A percentile compares a stretch with the other conserved stretches of the same genome.
These are phyloP conservation scores for Diaporthe eres DNA, from an alignment of 2,329 filamentous ascomycete genomes.

Conservation along the genomic window DNA sequence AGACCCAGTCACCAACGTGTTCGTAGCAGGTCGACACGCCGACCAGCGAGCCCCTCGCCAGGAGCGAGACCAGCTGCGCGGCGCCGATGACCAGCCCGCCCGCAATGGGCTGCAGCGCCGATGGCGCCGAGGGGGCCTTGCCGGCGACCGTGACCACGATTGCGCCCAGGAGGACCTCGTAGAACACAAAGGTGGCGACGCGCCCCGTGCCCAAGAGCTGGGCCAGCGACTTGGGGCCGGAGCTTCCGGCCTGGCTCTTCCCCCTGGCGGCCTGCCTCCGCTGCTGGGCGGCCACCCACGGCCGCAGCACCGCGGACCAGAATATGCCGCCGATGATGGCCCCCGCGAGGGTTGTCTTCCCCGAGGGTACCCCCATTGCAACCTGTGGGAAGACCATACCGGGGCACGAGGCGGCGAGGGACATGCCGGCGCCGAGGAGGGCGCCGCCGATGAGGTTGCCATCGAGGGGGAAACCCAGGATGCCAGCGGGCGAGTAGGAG, in stretches of 20 bases:
- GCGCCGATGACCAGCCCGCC: slow-evolving; percentile 72
- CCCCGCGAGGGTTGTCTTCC: slow-evolving; percentile 67
- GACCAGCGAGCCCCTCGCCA: slow-evolving; percentile 66
- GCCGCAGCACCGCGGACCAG: slow-evolving; percentile 62
- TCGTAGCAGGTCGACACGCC: slow-evolving; percentile 75
- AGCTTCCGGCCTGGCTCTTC: neutral
- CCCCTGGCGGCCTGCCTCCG: slow-evolving; percentile 1
- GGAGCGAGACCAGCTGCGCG: slow-evolving; percentile 70
- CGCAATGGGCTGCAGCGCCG: slow-evolving; percentile 60
- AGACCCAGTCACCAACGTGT: slow-evolving; percentile 70
- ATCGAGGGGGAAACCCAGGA: slow-evolving; percentile 67
- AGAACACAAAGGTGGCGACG: slow-evolving; percentile 54
- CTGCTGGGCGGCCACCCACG: slow-evolving; percentile 47
- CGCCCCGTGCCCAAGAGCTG: slow-evolving; percentile 58
- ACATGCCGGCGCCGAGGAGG: slow-evolving; percentile 76
- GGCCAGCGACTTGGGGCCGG: slow-evolving; percentile 47
- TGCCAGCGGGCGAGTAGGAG: slow-evolving; percentile 64
- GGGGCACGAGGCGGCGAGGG: slow-evolving; percentile 74
- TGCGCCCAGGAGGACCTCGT: slow-evolving; percentile 59
- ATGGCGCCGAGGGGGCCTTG: slow-evolving; percentile 50
- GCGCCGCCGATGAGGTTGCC: slow-evolving; percentile 76
- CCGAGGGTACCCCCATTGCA: slow-evolving; percentile 65
- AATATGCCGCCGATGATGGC: slow-evolving; percentile 68
- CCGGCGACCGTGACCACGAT: slow-evolving; percentile 58
- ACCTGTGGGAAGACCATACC: slow-evolving; percentile 75